phyloP scores from a whole-genome alignment of 2,329 filamentous ascomycete genomes.

The Dactylellina drechsleri region DNA sequence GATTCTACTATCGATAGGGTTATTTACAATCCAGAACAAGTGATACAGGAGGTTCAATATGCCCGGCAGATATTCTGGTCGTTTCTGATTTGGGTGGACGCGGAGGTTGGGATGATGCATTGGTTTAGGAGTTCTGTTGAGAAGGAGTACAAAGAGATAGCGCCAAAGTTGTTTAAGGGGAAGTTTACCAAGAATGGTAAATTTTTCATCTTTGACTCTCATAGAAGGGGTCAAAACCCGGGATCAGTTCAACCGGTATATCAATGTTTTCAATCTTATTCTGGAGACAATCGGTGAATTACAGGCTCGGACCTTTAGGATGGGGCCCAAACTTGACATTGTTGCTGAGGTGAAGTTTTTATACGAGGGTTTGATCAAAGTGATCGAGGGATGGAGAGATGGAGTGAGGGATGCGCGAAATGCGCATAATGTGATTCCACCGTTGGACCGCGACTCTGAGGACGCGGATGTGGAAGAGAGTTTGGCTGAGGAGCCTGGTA shows the following conservation, averaged over 20 bases:
- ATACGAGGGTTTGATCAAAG: slow-evolving; percentile 20
- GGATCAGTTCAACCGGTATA: slow-evolving; percentile 4
- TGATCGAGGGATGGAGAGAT: slow-evolving; percentile 12
- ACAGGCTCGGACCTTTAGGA: slow-evolving; percentile 3
- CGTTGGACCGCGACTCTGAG: slow-evolving; percentile 7
- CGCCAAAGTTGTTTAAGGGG: slow-evolving; percentile 25
- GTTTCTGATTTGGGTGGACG: slow-evolving; percentile 26
- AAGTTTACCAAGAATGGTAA: neutral
- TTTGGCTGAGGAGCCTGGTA: neutral
- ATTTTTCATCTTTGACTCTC: slow-evolving; percentile 12
- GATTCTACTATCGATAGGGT: slow-evolving; percentile 18
- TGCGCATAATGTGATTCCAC: slow-evolving; percentile 34
- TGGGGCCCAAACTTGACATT: slow-evolving; percentile 13
- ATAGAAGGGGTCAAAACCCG: slow-evolving; percentile 5
- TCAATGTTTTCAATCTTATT: neutral
- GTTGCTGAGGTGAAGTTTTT: slow-evolving; percentile 26
- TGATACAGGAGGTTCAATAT: neutral
- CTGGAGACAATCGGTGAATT: slow-evolving; percentile 6
- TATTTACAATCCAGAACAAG: slow-evolving; percentile 3
- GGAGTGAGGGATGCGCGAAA: slow-evolving; percentile 6
- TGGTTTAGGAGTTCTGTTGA: slow-evolving; percentile 9
- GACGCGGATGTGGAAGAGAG: slow-evolving; percentile 15
- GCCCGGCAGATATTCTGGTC: slow-evolving; percentile 12
- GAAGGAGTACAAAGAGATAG: neutral
- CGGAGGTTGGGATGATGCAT: slow-evolving; percentile 16